These are phyloP conservation scores for Dothideomycetidae sp. DNA, from an alignment of 2,329 filamentous ascomycete species.

Conservation along the genomic window DNA sequence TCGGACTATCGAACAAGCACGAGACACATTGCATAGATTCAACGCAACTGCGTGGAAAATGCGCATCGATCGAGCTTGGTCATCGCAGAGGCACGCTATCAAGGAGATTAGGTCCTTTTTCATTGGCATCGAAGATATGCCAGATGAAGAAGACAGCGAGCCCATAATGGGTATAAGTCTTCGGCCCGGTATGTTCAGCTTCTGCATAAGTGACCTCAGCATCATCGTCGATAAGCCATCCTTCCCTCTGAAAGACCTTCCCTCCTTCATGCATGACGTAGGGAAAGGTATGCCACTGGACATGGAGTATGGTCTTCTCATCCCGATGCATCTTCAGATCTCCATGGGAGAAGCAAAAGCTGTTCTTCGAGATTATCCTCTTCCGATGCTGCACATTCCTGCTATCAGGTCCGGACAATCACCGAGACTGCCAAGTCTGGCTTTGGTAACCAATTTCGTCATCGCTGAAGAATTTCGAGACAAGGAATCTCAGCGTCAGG, in stretches of 20 bases:
- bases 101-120: slow-evolving; percentile 66
- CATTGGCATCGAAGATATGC: slow-evolving; percentile 66
- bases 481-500: slow-evolving; percentile 61
- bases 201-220: slow-evolving; percentile 70
- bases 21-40: slow-evolving; percentile 57
- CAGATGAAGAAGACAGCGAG: slow-evolving; percentile 74
- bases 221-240: slow-evolving; percentile 82
- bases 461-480: slow-evolving; percentile 87
- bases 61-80: slow-evolving; percentile 66
- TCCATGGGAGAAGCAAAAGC: slow-evolving; percentile 81
- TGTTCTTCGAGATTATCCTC: slow-evolving; percentile 81
- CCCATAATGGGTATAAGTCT: slow-evolving; percentile 74
- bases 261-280: slow-evolving; percentile 70
- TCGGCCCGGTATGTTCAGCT: slow-evolving; percentile 67
- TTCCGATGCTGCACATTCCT: slow-evolving; percentile 84
- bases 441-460: slow-evolving; percentile 80
- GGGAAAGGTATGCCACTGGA: slow-evolving; percentile 94
- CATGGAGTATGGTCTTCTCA: slow-evolving; percentile 76
- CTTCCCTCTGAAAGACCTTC: slow-evolving; percentile 68
- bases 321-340: slow-evolving; percentile 80
- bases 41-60: slow-evolving; percentile 87
- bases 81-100: slow-evolving; percentile 56
- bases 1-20: slow-evolving; percentile 62
- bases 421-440: slow-evolving; percentile 63
- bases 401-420: slow-evolving; percentile 67